A percentile compares a stretch with the other conserved stretches of the same genome.
Conservation (phyloP, 257 asterid genomes). For the Scutellaria galericulata region DNA sequence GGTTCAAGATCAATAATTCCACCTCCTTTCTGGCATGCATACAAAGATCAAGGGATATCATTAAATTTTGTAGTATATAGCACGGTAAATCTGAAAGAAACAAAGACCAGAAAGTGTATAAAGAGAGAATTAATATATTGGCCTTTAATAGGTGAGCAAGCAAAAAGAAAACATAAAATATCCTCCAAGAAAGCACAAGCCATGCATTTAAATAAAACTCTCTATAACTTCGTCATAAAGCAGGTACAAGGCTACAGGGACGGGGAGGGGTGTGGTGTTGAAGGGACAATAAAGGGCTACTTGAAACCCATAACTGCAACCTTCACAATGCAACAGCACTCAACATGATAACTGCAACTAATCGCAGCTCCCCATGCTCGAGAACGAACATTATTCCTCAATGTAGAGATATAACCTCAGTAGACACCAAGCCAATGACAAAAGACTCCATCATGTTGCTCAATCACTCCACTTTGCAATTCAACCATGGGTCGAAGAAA, state of each 20-base stretch:
- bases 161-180: conserved; percentile 25
- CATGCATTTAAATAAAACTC: conserved; percentile 6
- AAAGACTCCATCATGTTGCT: too few relatives aligned
- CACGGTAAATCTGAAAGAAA: conserved; percentile 26
- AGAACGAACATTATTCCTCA: conserved; percentile 96
- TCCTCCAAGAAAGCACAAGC: not conserved
- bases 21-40: conserved; percentile 76
- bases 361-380: conserved; percentile 98
- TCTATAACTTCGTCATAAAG: conserved; percentile 18
- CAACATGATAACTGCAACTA: conserved; percentile 91
- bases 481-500: too few relatives aligned
- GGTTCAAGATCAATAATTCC: conserved; percentile 89
- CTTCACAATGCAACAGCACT: conserved; percentile 87
- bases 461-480: too few relatives aligned
- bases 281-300: conserved; percentile 22
- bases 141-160: conserved; percentile 11
- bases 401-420: conserved; percentile 80
- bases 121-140: conserved; percentile 12
- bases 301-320: conserved; percentile 45
- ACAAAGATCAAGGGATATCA: conserved; percentile 22
- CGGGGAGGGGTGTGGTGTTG: conserved; percentile 2
- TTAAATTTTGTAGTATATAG: conserved; percentile 23
- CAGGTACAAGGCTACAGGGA: conserved; percentile 1
- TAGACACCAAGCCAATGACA: too few relatives aligned
- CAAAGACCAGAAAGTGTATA: conserved; percentile 16